These are phyloP conservation scores for Colletotrichum siamense DNA, from an alignment of 2,329 filamentous ascomycete species.

Conservation along the genomic window DNA sequence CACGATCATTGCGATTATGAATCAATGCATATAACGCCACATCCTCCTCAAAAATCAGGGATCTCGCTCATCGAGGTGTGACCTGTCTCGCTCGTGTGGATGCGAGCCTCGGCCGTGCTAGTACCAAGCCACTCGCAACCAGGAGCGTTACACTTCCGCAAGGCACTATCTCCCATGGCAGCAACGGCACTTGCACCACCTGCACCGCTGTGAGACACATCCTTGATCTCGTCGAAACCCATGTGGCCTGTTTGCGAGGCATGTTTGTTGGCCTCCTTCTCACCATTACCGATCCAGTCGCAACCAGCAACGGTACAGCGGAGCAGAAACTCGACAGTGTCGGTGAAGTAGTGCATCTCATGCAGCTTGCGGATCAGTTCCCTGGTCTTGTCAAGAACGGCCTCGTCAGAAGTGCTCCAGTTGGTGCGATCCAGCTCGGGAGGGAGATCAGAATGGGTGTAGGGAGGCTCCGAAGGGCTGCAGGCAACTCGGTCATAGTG, in stretches of 20 bases:
- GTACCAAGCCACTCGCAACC: constrained; percentile 70
- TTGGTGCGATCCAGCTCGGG: constrained; percentile 76
- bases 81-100: constrained; percentile 65
- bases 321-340: constrained; percentile 81
- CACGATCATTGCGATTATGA: background rate
- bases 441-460: constrained; percentile 60
- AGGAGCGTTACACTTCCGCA: constrained; percentile 72
- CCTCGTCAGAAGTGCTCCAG: constrained; percentile 61
- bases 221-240: constrained; percentile 71
- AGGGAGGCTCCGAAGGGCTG: constrained; percentile 64
- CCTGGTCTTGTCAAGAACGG: constrained; percentile 73
- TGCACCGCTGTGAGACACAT: constrained; percentile 48
- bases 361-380: constrained; percentile 69
- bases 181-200: background rate
- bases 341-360: constrained; percentile 83
- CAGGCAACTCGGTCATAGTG: constrained; percentile 93
- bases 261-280: constrained; percentile 67
- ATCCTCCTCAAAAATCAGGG: constrained; percentile 32
- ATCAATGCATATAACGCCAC: background rate
- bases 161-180: constrained; percentile 56
- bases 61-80: constrained; percentile 53
- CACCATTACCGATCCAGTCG: constrained; percentile 70
- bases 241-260: constrained; percentile 65
- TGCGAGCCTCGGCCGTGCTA: constrained; percentile 63
- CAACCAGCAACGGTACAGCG: constrained; percentile 73